Conservation (phyloP, 2,329 filamentous ascomycete genomes). For the Diplocarpon rosae region DNA sequence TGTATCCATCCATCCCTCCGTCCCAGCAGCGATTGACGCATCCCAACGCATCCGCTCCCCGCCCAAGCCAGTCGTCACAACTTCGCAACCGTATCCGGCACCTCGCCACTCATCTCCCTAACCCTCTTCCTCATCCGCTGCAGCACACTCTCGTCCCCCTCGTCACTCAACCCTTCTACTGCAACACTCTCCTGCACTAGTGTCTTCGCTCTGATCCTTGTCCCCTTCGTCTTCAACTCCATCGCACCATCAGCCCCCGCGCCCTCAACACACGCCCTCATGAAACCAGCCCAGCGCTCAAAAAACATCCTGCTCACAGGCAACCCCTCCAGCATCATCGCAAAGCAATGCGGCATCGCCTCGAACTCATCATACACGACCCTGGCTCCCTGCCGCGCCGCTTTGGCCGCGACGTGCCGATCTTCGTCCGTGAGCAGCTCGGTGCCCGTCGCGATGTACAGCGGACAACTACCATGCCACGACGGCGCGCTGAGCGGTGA, state of each 20-base stretch:
- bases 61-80: background rate
- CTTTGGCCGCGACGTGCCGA: constrained; percentile 44
- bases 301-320: constrained; percentile 41
- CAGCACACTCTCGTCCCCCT: constrained; percentile 34
- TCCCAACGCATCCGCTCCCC: background rate
- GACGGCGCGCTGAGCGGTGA: constrained; percentile 45
- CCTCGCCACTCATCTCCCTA: constrained; percentile 17
- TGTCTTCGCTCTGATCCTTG: constrained; percentile 38
- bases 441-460: constrained; percentile 59
- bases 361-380: constrained; percentile 65
- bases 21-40: background rate
- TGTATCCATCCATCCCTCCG: background rate
- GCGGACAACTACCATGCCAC: constrained; percentile 54
- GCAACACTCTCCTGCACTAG: constrained; percentile 37
- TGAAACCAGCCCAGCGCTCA: constrained; percentile 45
- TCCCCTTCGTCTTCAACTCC: constrained; percentile 30
- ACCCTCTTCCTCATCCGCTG: constrained; percentile 29
- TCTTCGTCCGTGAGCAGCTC: constrained; percentile 63
- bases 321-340: constrained; percentile 40
- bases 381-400: constrained; percentile 44
- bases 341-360: constrained; percentile 72
- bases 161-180: constrained; percentile 33
- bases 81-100: constrained; percentile 10
- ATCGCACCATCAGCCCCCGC: constrained; percentile 18
- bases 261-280: constrained; percentile 30